These are phyloP conservation scores for Corchorus capsularis DNA, from an alignment of 345 rosid species.

Conservation along the genomic window DNA sequence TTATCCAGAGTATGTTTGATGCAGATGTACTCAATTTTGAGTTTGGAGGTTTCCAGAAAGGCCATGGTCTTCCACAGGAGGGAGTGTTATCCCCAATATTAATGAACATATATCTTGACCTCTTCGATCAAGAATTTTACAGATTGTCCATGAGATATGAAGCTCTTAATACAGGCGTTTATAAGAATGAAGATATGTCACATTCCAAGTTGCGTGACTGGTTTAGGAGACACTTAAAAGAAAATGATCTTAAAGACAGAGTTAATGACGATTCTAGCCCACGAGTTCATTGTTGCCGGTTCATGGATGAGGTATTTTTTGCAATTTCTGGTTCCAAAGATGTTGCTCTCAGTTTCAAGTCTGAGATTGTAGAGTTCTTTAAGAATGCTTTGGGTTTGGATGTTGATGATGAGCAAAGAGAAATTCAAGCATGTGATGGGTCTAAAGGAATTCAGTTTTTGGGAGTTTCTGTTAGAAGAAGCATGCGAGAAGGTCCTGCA, in stretches of 20 bases:
- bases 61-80: conserved; percentile 97
- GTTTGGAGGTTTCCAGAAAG: conserved; percentile 91
- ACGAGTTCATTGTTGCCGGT: conserved; percentile 68
- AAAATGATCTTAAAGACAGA: conserved; percentile 29
- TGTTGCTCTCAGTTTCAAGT: conserved; percentile 54
- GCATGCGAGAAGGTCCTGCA: conserved; percentile 58
- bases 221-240: conserved; percentile 82
- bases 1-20: conserved; percentile 69
- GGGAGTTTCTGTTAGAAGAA: conserved; percentile 64
- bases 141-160: conserved; percentile 80
- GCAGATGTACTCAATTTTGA: conserved; percentile 69
- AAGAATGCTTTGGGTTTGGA: conserved; percentile 52
- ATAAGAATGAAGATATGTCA: conserved; percentile 28
- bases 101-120: conserved; percentile 80
- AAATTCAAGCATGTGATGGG: conserved; percentile 47
- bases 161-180: conserved; percentile 50
- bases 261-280: conserved; percentile 35
- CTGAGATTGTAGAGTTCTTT: conserved; percentile 55
- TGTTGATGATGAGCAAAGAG: conserved; percentile 43
- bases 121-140: conserved; percentile 66
- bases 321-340: conserved; percentile 70
- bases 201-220: conserved; percentile 72
- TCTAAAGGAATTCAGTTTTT: conserved; percentile 61
- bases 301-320: conserved; percentile 84
- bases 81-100: conserved; percentile 78